A percentile compares a stretch with the other conserved stretches of the same genome.
Conservation (phyloP, 768 basidiomycete species). For the Chlorophyllum brunneum region DNA sequence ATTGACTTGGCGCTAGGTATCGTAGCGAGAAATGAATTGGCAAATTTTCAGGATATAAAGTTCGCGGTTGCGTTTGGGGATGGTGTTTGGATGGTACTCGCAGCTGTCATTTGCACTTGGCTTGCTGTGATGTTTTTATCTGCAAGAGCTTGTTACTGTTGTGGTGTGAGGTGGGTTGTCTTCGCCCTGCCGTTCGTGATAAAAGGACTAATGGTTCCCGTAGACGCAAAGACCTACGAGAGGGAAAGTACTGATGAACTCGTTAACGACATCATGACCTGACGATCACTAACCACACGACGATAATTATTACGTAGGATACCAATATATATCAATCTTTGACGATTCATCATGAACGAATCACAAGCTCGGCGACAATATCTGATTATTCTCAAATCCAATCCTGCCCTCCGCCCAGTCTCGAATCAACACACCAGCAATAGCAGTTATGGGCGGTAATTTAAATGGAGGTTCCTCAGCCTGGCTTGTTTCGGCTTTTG, state of each 20-base stretch:
- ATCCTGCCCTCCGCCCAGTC: conserved; percentile 74
- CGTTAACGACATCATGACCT: neutral
- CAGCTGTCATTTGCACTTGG: conserved; percentile 54
- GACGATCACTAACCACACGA: conserved; percentile 1
- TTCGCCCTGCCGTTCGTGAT: too few relatives aligned
- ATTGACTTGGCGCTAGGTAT: conserved; percentile 62
- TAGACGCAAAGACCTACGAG: conserved; percentile 3
- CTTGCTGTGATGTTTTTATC: conserved; percentile 56
- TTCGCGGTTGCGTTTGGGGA: conserved; percentile 59
- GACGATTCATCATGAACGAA: neutral
- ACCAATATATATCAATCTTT: too few relatives aligned
- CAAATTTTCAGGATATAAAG: conserved; percentile 31
- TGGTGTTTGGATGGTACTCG: conserved; percentile 70
- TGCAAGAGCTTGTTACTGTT: conserved; percentile 63
- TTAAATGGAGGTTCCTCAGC: conserved; percentile 52
- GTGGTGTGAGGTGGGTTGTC: conserved; percentile 43
- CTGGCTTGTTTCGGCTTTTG: conserved; percentile 19
- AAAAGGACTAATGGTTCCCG: neutral
- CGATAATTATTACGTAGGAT: neutral
- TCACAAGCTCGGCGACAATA: conserved; percentile 1
- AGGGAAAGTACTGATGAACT: neutral
- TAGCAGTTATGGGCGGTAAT: conserved; percentile 72
- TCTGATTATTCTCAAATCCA: conserved; percentile 21
- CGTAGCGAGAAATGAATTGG: conserved; percentile 42
- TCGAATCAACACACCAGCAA: conserved; percentile 81